Percentiles rank a stretch among this genome's conserved stretches.
phyloP scores from a whole-genome alignment of 495 filamentous ascomycete species.

The Aspergillus taichungensis region DNA sequence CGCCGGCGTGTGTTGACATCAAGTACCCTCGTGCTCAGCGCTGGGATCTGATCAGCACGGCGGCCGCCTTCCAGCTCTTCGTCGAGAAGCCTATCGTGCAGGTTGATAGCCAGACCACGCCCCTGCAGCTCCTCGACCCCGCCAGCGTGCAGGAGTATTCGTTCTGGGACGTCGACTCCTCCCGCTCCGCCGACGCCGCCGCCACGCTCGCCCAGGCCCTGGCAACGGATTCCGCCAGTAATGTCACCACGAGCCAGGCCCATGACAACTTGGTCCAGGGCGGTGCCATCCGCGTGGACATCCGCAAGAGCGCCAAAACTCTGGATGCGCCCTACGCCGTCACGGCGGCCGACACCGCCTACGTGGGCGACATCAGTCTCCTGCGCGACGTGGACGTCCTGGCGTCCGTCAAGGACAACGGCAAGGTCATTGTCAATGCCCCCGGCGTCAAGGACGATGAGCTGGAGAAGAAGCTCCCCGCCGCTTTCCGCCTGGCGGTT shows the following conservation, averaged over 20 bases:
- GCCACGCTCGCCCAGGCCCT: conserved; percentile 61
- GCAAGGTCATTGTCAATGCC: conserved; percentile 65
- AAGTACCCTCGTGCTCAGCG: conserved; percentile 78
- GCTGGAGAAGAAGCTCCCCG: conserved; percentile 77
- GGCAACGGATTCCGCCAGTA: conserved; percentile 63
- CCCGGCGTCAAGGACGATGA: conserved; percentile 78
- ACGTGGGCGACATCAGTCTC: conserved; percentile 70
- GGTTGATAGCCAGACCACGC: conserved; percentile 18
- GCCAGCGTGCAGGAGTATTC: conserved; percentile 64
- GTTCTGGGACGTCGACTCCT: conserved; percentile 89
- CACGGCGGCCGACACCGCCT: conserved; percentile 66
- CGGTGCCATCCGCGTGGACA: conserved; percentile 73
- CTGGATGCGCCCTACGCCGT: conserved; percentile 78
- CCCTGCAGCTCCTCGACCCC: conserved; percentile 40
- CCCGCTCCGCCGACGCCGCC: conserved; percentile 54
- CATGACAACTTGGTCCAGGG: conserved; percentile 86
- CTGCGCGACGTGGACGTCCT: conserved; percentile 67
- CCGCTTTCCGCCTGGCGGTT: conserved; percentile 54
- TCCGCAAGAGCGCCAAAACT: conserved; percentile 71
- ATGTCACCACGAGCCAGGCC: conserved; percentile 63
- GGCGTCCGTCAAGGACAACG: conserved; percentile 58
- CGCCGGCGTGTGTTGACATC: conserved; percentile 62
- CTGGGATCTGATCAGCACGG: conserved; percentile 73
- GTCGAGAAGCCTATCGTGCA: conserved; percentile 47
- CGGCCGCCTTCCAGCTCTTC: conserved; percentile 56